A percentile compares a stretch with the other conserved stretches of the same genome.
phyloP scores from a whole-genome alignment of 139 green algal species.

The Chara braunii region DNA sequence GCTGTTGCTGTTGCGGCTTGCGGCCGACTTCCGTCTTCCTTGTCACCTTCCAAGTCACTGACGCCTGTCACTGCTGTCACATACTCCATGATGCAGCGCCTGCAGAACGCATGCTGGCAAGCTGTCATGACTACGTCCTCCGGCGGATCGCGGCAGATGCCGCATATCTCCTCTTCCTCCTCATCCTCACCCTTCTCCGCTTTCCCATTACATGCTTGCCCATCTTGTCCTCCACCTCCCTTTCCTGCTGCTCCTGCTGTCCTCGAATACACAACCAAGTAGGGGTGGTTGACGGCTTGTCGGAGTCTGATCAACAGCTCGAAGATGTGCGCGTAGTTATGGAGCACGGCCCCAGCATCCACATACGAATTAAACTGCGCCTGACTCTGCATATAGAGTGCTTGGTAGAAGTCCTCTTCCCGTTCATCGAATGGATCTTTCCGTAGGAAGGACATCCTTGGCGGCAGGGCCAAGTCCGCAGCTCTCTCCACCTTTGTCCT shows the following conservation, averaged over 20 bases:
- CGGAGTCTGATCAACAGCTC: conserved; percentile 81
- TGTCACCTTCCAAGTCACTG: background rate
- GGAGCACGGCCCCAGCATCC: conserved; percentile 39
- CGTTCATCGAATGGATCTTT: conserved; percentile 31
- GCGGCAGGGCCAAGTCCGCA: conserved; percentile 81
- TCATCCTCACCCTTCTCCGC: too few relatives aligned
- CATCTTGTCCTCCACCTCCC: too few relatives aligned
- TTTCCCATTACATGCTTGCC: too few relatives aligned
- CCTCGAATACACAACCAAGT: background rate
- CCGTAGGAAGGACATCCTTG: conserved; percentile 30
- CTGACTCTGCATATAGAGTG: conserved; percentile 77
- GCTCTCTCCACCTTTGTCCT: conserved; percentile 86
- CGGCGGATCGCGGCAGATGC: conserved; percentile 64
- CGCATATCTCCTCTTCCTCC: conserved; percentile 45
- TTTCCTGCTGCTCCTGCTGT: too few relatives aligned
- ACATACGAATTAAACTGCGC: conserved; percentile 55
- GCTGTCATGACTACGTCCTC: conserved; percentile 48
- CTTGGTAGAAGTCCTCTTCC: conserved; percentile 88
- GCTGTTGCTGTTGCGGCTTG: background rate
- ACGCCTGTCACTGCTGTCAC: background rate
- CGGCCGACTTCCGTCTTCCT: background rate
- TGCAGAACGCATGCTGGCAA: conserved; percentile 76
- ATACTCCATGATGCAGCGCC: conserved; percentile 65
- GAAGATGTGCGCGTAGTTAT: conserved; percentile 81
- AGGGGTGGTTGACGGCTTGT: conserved; percentile 15